Percentiles rank a stretch among this genome's conserved stretches.
phyloP scores from a whole-genome alignment of 2,329 filamentous ascomycete species.

The Stachybotrys echinatus region DNA sequence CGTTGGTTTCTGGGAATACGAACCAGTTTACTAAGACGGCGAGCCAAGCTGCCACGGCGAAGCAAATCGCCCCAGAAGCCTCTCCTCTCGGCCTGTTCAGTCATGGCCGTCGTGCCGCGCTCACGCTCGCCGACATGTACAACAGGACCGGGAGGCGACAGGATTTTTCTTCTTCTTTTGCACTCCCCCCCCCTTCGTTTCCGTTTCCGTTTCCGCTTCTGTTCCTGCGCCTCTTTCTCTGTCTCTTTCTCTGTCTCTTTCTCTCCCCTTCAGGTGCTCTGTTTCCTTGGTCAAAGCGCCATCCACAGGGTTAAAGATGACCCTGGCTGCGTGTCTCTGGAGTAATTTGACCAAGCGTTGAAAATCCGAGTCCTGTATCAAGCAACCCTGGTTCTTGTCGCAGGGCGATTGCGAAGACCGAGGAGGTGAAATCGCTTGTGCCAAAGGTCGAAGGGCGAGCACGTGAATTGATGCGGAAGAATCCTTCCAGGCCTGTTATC shows the following conservation, averaged over 20 bases:
- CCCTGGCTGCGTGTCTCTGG: neutral
- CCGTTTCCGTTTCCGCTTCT: neutral
- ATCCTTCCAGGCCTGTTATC: no score
- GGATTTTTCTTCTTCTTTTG: neutral
- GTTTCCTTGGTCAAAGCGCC: neutral
- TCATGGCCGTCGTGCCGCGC: slow-evolving; percentile 17
- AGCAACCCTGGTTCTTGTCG: neutral
- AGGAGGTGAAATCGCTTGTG: no score
- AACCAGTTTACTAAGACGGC: slow-evolving; percentile 10
- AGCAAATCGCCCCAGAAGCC: slow-evolving; percentile 45
- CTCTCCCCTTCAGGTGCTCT: no score
- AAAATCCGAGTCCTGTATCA: neutral
- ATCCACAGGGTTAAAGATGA: neutral
- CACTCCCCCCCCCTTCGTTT: neutral
- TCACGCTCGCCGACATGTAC: no score
- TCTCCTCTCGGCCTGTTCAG: slow-evolving; percentile 30
- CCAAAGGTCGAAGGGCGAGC: no score
- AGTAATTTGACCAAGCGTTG: neutral
- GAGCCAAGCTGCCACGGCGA: slow-evolving; percentile 38
- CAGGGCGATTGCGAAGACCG: no score
- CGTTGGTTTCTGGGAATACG: no score
- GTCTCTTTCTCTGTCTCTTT: no score
- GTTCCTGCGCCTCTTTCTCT: neutral
- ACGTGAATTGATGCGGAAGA: no score
- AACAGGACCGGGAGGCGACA: neutral